phyloP scores from a whole-genome alignment of 129 eudicot species.

The Arctium minus region DNA sequence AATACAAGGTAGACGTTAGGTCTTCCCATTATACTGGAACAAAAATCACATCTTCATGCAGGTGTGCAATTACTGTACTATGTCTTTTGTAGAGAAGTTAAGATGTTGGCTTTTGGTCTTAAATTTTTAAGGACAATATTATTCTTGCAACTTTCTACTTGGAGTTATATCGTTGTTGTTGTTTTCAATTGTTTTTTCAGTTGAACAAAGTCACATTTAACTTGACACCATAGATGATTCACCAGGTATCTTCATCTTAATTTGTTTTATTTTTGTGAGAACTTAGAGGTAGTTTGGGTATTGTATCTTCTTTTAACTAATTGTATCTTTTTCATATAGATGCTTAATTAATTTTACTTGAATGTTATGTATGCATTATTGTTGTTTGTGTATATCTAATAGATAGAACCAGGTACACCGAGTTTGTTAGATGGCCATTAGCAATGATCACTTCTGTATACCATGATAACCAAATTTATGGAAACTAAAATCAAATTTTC shows the following conservation, averaged over 20 bases:
- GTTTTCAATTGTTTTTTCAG: slow-evolving; percentile 41
- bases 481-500: too few species aligned
- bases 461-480: too few species aligned
- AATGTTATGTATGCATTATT: neutral
- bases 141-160: neutral
- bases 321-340: neutral
- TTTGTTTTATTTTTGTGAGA: neutral
- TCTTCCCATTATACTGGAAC: too few species aligned
- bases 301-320: neutral
- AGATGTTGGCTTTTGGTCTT: neutral
- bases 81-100: neutral
- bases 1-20: too few species aligned
- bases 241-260: neutral
- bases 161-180: neutral
- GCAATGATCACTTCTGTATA: too few species aligned
- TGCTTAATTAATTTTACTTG: neutral
- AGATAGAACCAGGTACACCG: neutral
- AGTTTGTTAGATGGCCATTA: neutral
- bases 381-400: too few species aligned
- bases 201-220: slow-evolving; percentile 88
- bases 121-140: neutral
- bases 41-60: too few species aligned
- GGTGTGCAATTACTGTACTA: too few species aligned
- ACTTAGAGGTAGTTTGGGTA: neutral
- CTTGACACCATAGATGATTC: slow-evolving; percentile 69